These are phyloP conservation scores for Suhomyces maxii DNA, from an alignment of 1,139 yeast genomes.

Conservation along the genomic window DNA sequence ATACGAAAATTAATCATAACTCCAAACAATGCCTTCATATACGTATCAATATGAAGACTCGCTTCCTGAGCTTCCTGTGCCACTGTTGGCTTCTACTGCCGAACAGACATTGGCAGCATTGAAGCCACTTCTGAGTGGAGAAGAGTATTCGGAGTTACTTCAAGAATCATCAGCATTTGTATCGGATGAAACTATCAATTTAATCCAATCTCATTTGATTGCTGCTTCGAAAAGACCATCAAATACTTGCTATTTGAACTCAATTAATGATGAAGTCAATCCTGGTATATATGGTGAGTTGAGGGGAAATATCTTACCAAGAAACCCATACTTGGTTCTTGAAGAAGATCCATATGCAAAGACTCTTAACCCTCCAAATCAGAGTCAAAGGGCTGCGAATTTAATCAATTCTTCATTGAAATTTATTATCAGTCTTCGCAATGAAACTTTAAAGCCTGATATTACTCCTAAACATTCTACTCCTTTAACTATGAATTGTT, in stretches of 20 bases:
- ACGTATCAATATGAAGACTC: slow-evolving; percentile 22
- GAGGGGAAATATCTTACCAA: slow-evolving; percentile 65
- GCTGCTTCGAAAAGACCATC: slow-evolving; percentile 41
- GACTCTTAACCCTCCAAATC: slow-evolving; percentile 60
- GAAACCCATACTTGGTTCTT: slow-evolving; percentile 70
- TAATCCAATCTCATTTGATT: slow-evolving; percentile 54
- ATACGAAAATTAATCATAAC: too few species aligned
- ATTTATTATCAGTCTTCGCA: slow-evolving; percentile 59
- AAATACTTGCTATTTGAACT: slow-evolving; percentile 56
- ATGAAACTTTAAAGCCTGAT: slow-evolving; percentile 57
- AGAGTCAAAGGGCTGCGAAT: slow-evolving; percentile 66
- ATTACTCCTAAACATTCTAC: slow-evolving; percentile 48
- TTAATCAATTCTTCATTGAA: slow-evolving; percentile 64
- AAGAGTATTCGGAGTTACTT: slow-evolving; percentile 41
- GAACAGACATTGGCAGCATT: slow-evolving; percentile 49
- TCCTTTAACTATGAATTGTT: slow-evolving; percentile 68
- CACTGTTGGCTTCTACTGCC: slow-evolving; percentile 46
- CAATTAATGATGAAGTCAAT: slow-evolving; percentile 57
- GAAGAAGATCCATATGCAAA: slow-evolving; percentile 69
- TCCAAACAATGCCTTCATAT: not conserved
- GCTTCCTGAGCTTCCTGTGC: slow-evolving; percentile 57
- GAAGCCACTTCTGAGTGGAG: slow-evolving; percentile 48
- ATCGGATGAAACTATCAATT: slow-evolving; percentile 37
- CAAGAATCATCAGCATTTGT: slow-evolving; percentile 48
- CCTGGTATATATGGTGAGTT: slow-evolving; percentile 68